Base-by-base conservation (phyloP, 495 filamentous ascomycete species). In the Parathielavia appendiculata region DNA sequence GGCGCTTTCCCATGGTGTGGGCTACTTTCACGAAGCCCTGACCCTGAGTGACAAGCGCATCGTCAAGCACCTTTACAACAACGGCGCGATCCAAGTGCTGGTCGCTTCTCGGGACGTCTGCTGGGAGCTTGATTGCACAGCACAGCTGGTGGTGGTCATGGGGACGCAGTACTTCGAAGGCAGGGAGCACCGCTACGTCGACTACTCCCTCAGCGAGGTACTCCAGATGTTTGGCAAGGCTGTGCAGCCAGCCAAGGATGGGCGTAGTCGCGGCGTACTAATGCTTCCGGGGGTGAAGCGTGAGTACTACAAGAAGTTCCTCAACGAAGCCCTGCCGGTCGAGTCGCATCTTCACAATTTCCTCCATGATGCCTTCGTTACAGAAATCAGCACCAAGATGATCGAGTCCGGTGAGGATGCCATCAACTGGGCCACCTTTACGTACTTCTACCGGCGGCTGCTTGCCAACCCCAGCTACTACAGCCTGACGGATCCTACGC, bases 151-250 rank as follows among this genome's bases (percentile, higher is more conserved):
- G 9, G 83, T 97, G 38, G 86, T 97, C 22, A 97, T 97, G 95
- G 91, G 90, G 20, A 99, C 95, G n/a, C 95, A 97, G 66, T 99
- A 91, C 72, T 99, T 92, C 56, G 93, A 99, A 61, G 93, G 93
- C 17, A 84, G 90, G 58, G 95, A 99, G 67, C 93, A 99, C 74
- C 87, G 93, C 20, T 99, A 99, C 72, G 86, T 97, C 60, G 93
- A 99, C 72, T 97, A 97, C 67, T 88, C 92, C 3, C 83, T 97
- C 59, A 92, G 87, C 66, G 93, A 99, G 68, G 81, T 99, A n/a
- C 76, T 99, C n/a, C 95, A 99, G 65, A 99, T 99, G 95, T 96
- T 97, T 59, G 93, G 93, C 63, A 95, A 91, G 69, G 90, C 93
- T 26, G 84, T 88, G 32, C 87, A 91, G 53, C 79, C 90, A 7